Evolutionary conservation across 2,329 filamentous ascomycete genomes (phyloP).

Genomic region (Penicillium paneum): DNA sequence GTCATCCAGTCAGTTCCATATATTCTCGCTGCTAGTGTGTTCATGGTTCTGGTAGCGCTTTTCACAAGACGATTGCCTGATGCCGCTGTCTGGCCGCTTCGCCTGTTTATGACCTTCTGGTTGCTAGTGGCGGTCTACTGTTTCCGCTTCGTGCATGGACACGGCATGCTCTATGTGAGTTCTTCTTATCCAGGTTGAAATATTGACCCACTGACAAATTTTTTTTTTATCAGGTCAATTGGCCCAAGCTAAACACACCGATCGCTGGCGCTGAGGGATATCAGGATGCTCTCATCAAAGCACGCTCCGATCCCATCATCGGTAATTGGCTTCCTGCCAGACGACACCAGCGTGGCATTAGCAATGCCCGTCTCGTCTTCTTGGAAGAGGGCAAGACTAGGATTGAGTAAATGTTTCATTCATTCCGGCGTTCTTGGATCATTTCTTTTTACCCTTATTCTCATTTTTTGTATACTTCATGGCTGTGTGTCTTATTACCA

Average conservation of each 20-base stretch:
- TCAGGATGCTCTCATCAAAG: slow-evolving; percentile 78
- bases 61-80: slow-evolving; percentile 70
- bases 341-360: slow-evolving; percentile 76
- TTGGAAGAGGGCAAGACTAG: slow-evolving; percentile 98
- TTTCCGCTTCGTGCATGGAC: slow-evolving; percentile 70
- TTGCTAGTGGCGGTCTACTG: slow-evolving; percentile 67
- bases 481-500: slow-evolving; percentile 21
- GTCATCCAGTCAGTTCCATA: slow-evolving; percentile 94
- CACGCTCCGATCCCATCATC: slow-evolving; percentile 76
- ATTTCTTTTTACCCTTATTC: neutral
- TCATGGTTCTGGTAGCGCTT: slow-evolving; percentile 72
- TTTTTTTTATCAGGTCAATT: slow-evolving; percentile 69
- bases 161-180: slow-evolving; percentile 94
- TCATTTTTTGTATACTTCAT: slow-evolving; percentile 15
- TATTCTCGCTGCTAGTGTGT: slow-evolving; percentile 77
- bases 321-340: slow-evolving; percentile 64
- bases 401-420: slow-evolving; percentile 59
- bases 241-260: slow-evolving; percentile 92
- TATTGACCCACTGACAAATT: slow-evolving; percentile 5
- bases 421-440: neutral
- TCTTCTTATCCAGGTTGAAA: neutral
- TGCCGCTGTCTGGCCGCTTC: slow-evolving; percentile 73
- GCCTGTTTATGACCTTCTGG: slow-evolving; percentile 80
- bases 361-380: slow-evolving; percentile 75
- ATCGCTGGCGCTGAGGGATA: slow-evolving; percentile 84